These are phyloP conservation scores for Fusarium oxysporum DNA, from an alignment of 2,329 filamentous ascomycete species.

Conservation along the genomic window DNA sequence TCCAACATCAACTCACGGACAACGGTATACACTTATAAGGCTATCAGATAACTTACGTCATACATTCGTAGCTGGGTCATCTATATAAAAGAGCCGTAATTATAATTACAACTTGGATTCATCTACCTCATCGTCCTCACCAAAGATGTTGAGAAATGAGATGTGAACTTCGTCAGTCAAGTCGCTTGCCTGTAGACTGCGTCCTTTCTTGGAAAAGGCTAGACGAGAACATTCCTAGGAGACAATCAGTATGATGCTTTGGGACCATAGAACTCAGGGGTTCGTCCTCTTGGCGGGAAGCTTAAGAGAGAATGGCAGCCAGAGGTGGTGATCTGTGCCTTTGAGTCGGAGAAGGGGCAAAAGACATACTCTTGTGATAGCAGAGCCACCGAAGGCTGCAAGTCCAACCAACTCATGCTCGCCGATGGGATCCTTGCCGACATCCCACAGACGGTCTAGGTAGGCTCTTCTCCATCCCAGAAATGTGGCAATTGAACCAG, in stretches of 20 bases:
- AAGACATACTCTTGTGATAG: conserved; percentile 78
- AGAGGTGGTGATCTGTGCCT: background rate
- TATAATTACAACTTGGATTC: conserved; percentile 50
- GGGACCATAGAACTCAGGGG: background rate
- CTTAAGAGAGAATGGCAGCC: background rate
- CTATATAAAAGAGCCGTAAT: background rate
- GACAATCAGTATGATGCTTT: conserved; percentile 24
- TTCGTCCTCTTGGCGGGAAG: background rate
- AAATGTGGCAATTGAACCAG: conserved; percentile 88
- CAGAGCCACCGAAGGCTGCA: conserved; percentile 87
- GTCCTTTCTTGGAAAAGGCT: conserved; percentile 86
- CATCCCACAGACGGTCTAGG: conserved; percentile 81
- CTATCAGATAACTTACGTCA: background rate
- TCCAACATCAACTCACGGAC: background rate
- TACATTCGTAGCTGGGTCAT: conserved; percentile 3
- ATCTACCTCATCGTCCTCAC: conserved; percentile 62
- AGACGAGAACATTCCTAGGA: conserved; percentile 81
- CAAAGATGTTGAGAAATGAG: conserved; percentile 84
- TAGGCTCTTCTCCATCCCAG: conserved; percentile 91
- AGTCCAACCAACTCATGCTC: conserved; percentile 75
- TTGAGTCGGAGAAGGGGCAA: background rate
- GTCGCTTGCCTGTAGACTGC: conserved; percentile 92
- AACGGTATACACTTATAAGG: background rate
- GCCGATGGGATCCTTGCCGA: conserved; percentile 59
- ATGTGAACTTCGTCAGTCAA: conserved; percentile 89